Percentiles rank a stretch among this genome's conserved stretches.
phyloP scores from a whole-genome alignment of 805 yeast genomes.

The Kluyveromyces nonfermentans region DNA sequence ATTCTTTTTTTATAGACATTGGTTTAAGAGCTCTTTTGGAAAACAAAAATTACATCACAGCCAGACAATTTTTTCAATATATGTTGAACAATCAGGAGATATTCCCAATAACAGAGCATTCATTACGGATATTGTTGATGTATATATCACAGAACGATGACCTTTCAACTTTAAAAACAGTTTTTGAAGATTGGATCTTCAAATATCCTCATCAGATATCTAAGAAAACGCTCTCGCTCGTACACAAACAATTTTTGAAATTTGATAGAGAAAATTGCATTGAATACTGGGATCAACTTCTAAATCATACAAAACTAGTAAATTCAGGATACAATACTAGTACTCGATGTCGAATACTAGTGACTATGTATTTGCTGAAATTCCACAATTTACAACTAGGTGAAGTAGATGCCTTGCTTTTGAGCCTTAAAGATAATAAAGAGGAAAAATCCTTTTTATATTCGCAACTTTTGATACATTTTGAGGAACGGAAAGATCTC shows the following conservation, averaged over 20 bases:
- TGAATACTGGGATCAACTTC: slow-evolving; percentile 8
- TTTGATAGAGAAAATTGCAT: slow-evolving; percentile 3
- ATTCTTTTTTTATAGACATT: slow-evolving; percentile 13
- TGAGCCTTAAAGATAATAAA: background rate
- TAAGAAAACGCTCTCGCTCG: slow-evolving; percentile 9
- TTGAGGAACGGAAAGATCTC: slow-evolving; percentile 11
- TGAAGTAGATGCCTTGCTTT: background rate
- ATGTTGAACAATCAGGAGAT: slow-evolving; percentile 22
- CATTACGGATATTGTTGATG: slow-evolving; percentile 13
- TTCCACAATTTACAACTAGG: background rate
- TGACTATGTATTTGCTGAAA: background rate
- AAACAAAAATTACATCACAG: slow-evolving; percentile 20
- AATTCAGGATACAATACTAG: slow-evolving; percentile 12
- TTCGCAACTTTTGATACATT: slow-evolving; percentile 9
- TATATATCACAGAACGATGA: slow-evolving; percentile 14
- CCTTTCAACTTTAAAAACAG: slow-evolving; percentile 12
- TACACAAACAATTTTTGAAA: slow-evolving; percentile 16
- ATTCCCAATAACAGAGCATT: slow-evolving; percentile 15
- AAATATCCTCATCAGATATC: slow-evolving; percentile 3
- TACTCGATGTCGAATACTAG: background rate
- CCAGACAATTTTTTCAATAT: slow-evolving; percentile 25
- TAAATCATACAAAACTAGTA: slow-evolving; percentile 9
- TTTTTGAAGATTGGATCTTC: slow-evolving; percentile 20
- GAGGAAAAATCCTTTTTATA: slow-evolving; percentile 11
- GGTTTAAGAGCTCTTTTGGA: slow-evolving; percentile 23